Base-by-base conservation (phyloP, 2,329 filamentous ascomycete species). In the Juglanconis oblonga region DNA sequence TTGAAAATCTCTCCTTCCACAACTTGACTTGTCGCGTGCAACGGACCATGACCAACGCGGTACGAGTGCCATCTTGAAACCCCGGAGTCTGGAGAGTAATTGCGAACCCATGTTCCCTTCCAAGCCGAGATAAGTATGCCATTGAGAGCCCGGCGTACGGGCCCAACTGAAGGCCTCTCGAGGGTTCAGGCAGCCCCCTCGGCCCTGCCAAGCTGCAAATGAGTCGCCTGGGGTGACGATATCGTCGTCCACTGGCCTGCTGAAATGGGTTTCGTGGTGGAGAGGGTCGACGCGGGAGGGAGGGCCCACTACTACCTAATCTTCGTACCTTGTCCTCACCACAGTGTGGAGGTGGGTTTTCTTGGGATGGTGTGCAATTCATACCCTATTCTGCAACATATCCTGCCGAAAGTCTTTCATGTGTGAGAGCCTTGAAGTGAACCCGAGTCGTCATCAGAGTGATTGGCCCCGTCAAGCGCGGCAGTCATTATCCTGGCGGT, bases 391-490 rank as follows among this genome's bases (percentile, higher is more conserved):
- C 44, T 31, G 36, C 47, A 55, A 24, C 52, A 55, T n/a, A n/a
- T 50, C 49, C 45, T 58, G 50, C 51, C 45, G 38, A 52, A 47
- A 40, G 24, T 31, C 24, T 52, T 40, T 42, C 36, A 49, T 54
- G 51, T 56, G 47, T 52, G 29, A 55, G 38, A 49, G 50, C 40
- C 48, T 59, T 58, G 58, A 36, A 42, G 24, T 14, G 17, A 13
- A 3, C 14, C 38, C 17, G 42, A 24, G 47, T 49, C 35, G 40
- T 42, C 48, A 42, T 45, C 33, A 42, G 56, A 32, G 14, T 58
- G 56, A 62, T 62, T 62, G 59, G 59, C 31, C 44, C 50, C 47
- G 55, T 51, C 38, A 51, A 48, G 51, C 59, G 59, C 55, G 55
- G 55, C 38, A 36, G 5, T 55, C 55, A 24, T 33, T 29, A 42